Evolutionary conservation across 495 filamentous ascomycete genomes (phyloP).

Genomic region (Aspergillus mulundensis): DNA sequence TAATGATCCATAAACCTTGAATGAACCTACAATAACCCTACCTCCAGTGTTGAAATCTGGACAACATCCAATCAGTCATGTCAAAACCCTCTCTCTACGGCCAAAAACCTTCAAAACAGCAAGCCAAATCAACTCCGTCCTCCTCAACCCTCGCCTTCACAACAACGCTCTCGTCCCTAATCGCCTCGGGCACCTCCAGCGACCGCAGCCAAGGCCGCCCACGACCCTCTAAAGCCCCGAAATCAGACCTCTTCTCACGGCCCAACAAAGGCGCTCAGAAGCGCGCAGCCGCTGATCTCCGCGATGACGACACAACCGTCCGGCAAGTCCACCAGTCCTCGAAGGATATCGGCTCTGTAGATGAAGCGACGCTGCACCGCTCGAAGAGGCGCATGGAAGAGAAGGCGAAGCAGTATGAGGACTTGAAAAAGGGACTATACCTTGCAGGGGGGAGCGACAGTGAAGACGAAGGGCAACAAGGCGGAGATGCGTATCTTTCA

Average conservation of each 20-base stretch:
- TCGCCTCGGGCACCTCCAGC: conserved; percentile 40
- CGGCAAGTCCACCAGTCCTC: conserved; percentile 35
- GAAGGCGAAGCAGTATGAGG: conserved; percentile 79
- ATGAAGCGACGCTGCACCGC: conserved; percentile 48
- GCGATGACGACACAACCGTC: conserved; percentile 35
- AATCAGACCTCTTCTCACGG: conserved; percentile 65
- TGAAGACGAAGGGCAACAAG: conserved; percentile 43
- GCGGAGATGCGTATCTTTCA: conserved; percentile 31
- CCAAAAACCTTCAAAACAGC: conserved; percentile 50
- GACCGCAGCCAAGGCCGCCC: conserved; percentile 49
- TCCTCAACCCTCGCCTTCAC: conserved; percentile 76
- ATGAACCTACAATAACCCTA: neutral
- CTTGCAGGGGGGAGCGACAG: conserved; percentile 25
- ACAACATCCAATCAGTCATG: conserved; percentile 3
- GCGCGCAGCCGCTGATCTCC: conserved; percentile 51
- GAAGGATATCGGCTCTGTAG: conserved; percentile 38
- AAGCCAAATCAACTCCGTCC: conserved; percentile 49
- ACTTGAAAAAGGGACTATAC: conserved; percentile 73
- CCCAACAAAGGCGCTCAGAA: conserved; percentile 68
- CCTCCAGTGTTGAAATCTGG: neutral
- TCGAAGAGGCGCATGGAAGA: conserved; percentile 77
- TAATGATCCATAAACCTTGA: neutral
- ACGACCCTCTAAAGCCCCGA: conserved; percentile 58
- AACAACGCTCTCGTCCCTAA: conserved; percentile 69
- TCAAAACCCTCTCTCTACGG: conserved; percentile 60